A percentile compares a stretch with the other conserved stretches of the same genome.
Evolutionary conservation across 768 basidiomycete genomes (phyloP).

Genomic region (Phanerodontia chrysosporium): DNA sequence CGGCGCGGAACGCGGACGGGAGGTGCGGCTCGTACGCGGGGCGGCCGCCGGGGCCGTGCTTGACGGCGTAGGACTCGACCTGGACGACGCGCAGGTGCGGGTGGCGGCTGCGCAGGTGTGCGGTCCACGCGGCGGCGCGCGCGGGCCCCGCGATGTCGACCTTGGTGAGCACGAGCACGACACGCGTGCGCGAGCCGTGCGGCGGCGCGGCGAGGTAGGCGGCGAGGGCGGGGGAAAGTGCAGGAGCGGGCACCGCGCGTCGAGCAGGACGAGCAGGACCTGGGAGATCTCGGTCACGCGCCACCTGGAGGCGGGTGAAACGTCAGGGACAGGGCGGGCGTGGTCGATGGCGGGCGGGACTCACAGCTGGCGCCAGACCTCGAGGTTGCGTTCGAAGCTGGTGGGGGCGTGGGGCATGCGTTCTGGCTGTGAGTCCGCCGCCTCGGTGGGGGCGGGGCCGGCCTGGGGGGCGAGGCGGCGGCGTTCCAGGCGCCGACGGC

Average conservation of each 20-base stretch:
- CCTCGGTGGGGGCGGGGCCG: background rate
- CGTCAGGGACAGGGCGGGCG: background rate
- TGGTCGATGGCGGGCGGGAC: conserved; percentile 18
- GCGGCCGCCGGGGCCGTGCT: conserved; percentile 27
- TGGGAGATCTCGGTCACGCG: conserved; percentile 89
- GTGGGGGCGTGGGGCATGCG: conserved; percentile 62
- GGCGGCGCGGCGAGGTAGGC: conserved; percentile 45
- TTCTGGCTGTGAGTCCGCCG: conserved; percentile 2
- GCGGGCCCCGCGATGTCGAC: conserved; percentile 76
- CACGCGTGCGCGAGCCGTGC: conserved; percentile 22
- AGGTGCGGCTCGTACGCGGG: conserved; percentile 61
- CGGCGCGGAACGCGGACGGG: conserved; percentile 57
- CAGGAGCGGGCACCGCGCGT: conserved; percentile 83
- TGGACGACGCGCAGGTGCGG: conserved; percentile 60
- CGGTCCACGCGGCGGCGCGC: conserved; percentile 61
- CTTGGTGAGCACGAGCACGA: conserved; percentile 83
- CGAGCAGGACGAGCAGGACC: conserved; percentile 83
- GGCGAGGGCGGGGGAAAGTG: conserved; percentile 83
- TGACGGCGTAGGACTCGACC: conserved; percentile 73
- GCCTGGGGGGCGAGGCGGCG: no score
- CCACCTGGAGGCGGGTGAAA: conserved; percentile 53
- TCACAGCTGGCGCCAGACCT: conserved; percentile 93
- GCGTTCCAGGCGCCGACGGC: conserved; percentile 52
- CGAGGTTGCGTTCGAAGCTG: conserved; percentile 85
- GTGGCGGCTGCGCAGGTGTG: conserved; percentile 49